Evolutionary conservation across 2,329 filamentous ascomycete genomes (phyloP).

Genomic region (Diaporthe sp.): DNA sequence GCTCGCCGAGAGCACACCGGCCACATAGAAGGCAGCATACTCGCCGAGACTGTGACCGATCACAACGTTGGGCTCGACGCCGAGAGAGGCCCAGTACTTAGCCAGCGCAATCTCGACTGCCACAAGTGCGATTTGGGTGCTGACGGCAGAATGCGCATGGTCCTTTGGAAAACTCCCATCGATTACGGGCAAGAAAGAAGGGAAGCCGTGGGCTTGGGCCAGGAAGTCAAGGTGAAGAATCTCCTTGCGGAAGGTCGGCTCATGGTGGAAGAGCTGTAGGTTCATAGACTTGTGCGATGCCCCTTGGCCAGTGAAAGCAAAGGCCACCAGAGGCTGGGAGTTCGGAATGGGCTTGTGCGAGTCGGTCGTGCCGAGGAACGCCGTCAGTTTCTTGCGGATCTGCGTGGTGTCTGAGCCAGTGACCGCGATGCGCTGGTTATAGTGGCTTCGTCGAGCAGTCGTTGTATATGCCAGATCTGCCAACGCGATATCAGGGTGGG

Average conservation of each 20-base stretch:
- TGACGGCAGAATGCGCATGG: conserved; percentile 37
- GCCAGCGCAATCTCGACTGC: conserved; percentile 32
- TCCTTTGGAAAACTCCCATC: conserved; percentile 45
- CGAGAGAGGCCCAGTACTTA: conserved; percentile 55
- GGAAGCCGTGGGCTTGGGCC: conserved; percentile 47
- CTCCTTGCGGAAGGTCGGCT: conserved; percentile 46
- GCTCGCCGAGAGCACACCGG: too few species aligned
- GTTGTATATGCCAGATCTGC: conserved; percentile 63
- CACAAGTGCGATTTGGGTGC: conserved; percentile 53
- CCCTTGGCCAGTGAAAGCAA: conserved; percentile 58
- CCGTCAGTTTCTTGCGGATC: conserved; percentile 35
- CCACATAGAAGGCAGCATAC: too few species aligned
- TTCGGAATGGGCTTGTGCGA: conserved; percentile 37
- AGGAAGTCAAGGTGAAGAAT: conserved; percentile 47
- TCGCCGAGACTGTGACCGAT: conserved; percentile 72
- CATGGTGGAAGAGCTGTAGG: conserved; percentile 46
- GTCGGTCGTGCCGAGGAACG: conserved; percentile 34
- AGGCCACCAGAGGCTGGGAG: too few species aligned
- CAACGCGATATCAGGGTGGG: conserved; percentile 49
- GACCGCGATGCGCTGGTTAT: conserved; percentile 43
- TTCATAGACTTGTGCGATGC: conserved; percentile 45
- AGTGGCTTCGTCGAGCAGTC: conserved; percentile 57
- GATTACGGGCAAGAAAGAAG: conserved; percentile 53
- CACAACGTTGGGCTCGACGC: conserved; percentile 53
- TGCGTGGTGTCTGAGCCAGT: conserved; percentile 38